These are phyloP conservation scores for Platismatia glauca DNA, from an alignment of 495 filamentous ascomycete species.

Conservation along the genomic window DNA sequence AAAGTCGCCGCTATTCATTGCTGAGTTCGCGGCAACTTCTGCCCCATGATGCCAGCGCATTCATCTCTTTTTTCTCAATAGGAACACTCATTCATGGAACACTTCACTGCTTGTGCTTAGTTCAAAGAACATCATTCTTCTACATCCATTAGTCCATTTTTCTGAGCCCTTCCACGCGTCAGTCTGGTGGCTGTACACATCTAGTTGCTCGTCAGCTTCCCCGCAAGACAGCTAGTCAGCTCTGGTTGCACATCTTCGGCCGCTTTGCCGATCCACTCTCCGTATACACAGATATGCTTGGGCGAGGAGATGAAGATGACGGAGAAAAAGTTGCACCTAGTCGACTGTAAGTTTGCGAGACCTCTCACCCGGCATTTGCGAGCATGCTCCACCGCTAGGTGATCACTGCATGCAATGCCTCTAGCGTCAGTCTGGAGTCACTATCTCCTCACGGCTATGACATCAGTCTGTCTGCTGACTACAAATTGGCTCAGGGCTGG, in stretches of 20 bases:
- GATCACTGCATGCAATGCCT: not conserved
- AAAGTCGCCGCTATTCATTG: not conserved
- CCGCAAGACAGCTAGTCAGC: not conserved
- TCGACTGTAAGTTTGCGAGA: constrained; percentile 61
- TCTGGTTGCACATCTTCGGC: constrained; percentile 8
- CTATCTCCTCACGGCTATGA: not conserved
- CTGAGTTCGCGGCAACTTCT: not conserved
- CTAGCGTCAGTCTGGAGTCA: not conserved
- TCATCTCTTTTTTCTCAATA: not conserved
- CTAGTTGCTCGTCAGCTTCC: not conserved
- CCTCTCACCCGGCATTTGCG: not conserved
- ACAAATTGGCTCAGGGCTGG: constrained; percentile 56
- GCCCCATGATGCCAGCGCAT: not conserved
- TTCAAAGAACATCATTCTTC: not conserved
- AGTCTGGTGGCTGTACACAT: constrained; percentile 5
- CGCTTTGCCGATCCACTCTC: not conserved
- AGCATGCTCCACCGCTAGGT: not conserved
- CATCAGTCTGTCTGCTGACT: constrained; percentile 25
- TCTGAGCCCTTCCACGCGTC: not conserved
- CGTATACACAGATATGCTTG: constrained; percentile 38
- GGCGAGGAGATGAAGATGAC: constrained; percentile 51
- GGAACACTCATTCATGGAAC: not conserved
- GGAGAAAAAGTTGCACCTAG: constrained; percentile 72
- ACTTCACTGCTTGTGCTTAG: not conserved
- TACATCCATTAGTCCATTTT: not conserved